Percentiles rank a stretch among this genome's conserved stretches.
phyloP scores from a whole-genome alignment of 352 stramenopile species.

The Globisporangium middletonii region DNA sequence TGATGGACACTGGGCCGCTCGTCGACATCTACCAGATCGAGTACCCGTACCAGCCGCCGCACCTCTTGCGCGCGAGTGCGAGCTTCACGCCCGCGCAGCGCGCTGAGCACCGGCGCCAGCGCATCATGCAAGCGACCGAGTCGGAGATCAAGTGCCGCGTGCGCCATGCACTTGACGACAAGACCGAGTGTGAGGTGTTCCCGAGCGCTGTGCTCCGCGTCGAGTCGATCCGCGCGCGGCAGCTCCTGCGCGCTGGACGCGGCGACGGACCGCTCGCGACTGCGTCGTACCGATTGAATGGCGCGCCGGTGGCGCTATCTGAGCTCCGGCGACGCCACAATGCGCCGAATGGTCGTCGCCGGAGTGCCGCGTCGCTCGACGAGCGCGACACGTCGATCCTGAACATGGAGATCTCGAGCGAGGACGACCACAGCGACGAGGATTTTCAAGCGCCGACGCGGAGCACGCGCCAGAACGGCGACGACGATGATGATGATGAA shows the following conservation, averaged over 20 bases:
- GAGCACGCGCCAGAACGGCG: conserved; percentile 20
- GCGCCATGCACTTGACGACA: conserved; percentile 33
- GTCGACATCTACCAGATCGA: conserved; percentile 67
- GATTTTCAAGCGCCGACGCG: conserved; percentile 60
- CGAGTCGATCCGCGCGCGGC: not conserved
- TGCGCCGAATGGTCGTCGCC: conserved; percentile 22
- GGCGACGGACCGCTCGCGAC: conserved; percentile 18
- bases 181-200: conserved; percentile 43
- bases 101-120: conserved; percentile 52
- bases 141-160: conserved; percentile 62
- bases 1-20: conserved; percentile 76
- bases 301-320: conserved; percentile 61
- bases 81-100: conserved; percentile 34
- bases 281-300: conserved; percentile 65
- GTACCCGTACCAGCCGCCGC: conserved; percentile 72
- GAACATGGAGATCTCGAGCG: conserved; percentile 81
- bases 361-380: conserved; percentile 40
- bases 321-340: conserved; percentile 45
- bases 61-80: conserved; percentile 21
- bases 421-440: conserved; percentile 83
- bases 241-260: not conserved
- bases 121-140: conserved; percentile 60
- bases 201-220: conserved; percentile 21
- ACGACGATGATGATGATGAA: conserved; percentile 32
- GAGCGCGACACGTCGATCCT: conserved; percentile 81